A percentile compares a stretch with the other conserved stretches of the same genome.
phyloP scores from a whole-genome alignment of 768 basidiomycete genomes.

The Hygrocybe punicea region DNA sequence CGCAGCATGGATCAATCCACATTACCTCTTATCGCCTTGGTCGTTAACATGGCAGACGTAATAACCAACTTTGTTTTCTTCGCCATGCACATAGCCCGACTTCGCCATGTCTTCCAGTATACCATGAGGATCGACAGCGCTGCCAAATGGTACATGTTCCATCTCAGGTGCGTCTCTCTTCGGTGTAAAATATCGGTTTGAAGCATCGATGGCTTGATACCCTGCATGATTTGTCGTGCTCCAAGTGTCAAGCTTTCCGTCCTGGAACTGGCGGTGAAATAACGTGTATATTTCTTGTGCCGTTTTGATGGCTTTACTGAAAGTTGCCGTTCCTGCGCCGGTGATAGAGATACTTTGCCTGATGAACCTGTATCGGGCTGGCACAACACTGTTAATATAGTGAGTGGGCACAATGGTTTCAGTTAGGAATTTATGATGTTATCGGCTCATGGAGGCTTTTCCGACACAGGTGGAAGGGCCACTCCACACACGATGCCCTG shows the following conservation, averaged over 20 bases:
- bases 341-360: background rate
- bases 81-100: background rate
- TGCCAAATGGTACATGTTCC: background rate
- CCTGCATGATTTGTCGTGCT: background rate
- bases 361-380: background rate
- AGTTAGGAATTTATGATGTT: background rate
- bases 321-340: too few species aligned
- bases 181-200: too few species aligned
- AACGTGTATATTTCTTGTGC: background rate
- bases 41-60: too few species aligned
- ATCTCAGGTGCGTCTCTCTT: background rate
- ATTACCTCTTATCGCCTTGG: background rate
- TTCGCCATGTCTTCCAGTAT: background rate
- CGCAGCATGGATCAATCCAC: too few species aligned
- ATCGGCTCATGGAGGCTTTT: background rate
- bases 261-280: background rate
- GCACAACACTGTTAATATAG: background rate
- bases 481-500: background rate
- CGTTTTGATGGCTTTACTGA: background rate
- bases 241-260: background rate
- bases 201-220: background rate
- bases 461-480: background rate
- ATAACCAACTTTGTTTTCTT: too few species aligned
- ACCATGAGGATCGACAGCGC: background rate
- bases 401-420: background rate